These are phyloP conservation scores for Penicillium salamii DNA, from an alignment of 495 filamentous ascomycete species.

Conservation along the genomic window DNA sequence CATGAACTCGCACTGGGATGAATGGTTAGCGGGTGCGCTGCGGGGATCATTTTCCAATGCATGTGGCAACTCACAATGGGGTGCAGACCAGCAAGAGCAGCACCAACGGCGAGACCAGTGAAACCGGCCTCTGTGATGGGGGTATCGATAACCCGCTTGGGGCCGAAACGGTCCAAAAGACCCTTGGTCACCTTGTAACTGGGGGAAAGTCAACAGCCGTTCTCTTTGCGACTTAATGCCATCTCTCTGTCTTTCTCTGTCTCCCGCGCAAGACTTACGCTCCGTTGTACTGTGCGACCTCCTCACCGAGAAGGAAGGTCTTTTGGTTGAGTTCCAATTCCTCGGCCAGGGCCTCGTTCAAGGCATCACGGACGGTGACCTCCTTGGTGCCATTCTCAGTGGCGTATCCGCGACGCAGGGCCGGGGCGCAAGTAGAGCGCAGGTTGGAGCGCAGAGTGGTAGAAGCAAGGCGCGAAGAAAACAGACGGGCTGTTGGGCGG, in stretches of 20 bases:
- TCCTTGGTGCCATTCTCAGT: slow-evolving; percentile 71
- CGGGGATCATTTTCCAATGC: neutral
- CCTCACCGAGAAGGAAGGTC: slow-evolving; percentile 94
- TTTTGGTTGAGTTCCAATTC: slow-evolving; percentile 92
- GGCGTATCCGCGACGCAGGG: slow-evolving; percentile 47
- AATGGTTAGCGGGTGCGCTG: neutral
- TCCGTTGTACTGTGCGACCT: slow-evolving; percentile 99
- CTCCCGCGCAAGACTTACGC: slow-evolving; percentile 54
- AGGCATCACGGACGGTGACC: slow-evolving; percentile 91
- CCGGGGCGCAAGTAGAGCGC: slow-evolving; percentile 45
- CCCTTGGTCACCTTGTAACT: slow-evolving; percentile 99
- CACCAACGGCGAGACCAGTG: slow-evolving; percentile 85
- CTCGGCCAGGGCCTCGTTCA: slow-evolving; percentile 97
- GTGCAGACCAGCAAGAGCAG: slow-evolving; percentile 89
- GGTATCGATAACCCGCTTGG: slow-evolving; percentile 95
- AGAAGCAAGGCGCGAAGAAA: slow-evolving; percentile 60
- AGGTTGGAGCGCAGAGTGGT: slow-evolving; percentile 50
- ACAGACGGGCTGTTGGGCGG: slow-evolving; percentile 74
- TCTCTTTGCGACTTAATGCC: neutral
- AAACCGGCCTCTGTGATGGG: slow-evolving; percentile 98
- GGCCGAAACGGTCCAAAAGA: slow-evolving; percentile 91
- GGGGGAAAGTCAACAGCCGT: neutral
- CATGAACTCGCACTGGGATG: slow-evolving; percentile 92
- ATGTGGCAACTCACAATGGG: slow-evolving; percentile 69
- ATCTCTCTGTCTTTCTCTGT: too few relatives aligned